Conservation (phyloP, 345 rosid species). For the Arabis alpina region DNA sequence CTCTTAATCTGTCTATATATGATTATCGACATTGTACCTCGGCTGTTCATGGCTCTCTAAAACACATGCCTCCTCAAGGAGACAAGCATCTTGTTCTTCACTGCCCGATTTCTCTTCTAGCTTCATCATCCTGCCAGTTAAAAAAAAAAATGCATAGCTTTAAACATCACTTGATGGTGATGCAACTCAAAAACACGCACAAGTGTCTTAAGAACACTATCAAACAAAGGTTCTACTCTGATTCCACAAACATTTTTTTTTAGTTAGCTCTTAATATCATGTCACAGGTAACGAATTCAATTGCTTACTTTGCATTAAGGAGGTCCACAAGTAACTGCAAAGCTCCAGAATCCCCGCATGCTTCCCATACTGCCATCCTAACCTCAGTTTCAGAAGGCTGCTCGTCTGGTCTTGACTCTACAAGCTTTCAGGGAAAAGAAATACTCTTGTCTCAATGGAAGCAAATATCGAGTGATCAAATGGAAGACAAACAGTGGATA, state of each 20-base stretch:
- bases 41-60: constrained; percentile 40
- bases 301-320: constrained; percentile 67
- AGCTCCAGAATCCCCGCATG: constrained; percentile 93
- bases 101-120: constrained; percentile 80
- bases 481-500: not conserved
- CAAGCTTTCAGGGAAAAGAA: constrained; percentile 51
- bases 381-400: constrained; percentile 80
- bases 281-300: constrained; percentile 1
- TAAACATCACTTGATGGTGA: not conserved
- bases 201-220: no score
- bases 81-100: constrained; percentile 57
- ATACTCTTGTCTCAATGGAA: constrained; percentile 13
- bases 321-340: constrained; percentile 91
- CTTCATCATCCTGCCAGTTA: constrained; percentile 63
- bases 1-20: not conserved
- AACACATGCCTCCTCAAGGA: constrained; percentile 50
- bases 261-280: constrained; percentile 2
- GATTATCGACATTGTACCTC: constrained; percentile 35
- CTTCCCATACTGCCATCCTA: constrained; percentile 92
- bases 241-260: constrained; percentile 16
- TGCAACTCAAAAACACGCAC: not conserved
- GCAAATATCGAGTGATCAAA: constrained; percentile 8
- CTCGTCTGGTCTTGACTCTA: constrained; percentile 62
- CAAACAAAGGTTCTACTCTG: not conserved
- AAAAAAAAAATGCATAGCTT: not conserved